A percentile compares a stretch with the other conserved stretches of the same genome.
phyloP scores from a whole-genome alignment of 257 asterid genomes.

The Solanum lignicaule region DNA sequence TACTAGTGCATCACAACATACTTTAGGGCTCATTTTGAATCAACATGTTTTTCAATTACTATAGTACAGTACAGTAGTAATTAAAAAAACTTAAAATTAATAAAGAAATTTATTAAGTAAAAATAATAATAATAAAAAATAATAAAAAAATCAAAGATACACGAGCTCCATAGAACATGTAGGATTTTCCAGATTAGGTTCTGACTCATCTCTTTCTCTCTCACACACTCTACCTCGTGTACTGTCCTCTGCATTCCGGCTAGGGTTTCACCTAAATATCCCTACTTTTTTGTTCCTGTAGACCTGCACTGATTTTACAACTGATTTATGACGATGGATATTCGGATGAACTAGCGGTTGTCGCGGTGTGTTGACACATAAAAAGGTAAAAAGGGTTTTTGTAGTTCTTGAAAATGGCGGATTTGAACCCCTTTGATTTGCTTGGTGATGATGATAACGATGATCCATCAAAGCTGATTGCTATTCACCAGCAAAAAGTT shows the following conservation, averaged over 20 bases:
- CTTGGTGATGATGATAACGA: slow-evolving; percentile 64
- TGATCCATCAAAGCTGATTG: slow-evolving; percentile 51
- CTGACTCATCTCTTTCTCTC: background rate
- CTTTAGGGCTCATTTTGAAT: background rate
- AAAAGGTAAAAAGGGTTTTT: background rate
- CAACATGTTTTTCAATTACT: too few species aligned
- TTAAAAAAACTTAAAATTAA: too few species aligned
- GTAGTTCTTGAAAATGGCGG: slow-evolving; percentile 46
- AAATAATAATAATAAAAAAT: background rate
- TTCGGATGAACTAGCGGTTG: background rate
- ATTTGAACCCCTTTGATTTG: slow-evolving; percentile 79
- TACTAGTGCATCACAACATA: background rate
- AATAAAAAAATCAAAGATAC: background rate
- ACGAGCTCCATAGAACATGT: slow-evolving; percentile 1
- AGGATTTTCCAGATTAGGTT: slow-evolving; percentile 12
- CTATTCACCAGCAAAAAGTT: slow-evolving; percentile 48
- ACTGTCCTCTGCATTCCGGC: slow-evolving; percentile 39
- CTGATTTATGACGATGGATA: slow-evolving; percentile 13
- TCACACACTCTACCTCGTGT: background rate
- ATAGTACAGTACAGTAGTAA: background rate
- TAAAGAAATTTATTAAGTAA: background rate
- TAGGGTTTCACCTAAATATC: slow-evolving; percentile 54
- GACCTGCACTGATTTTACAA: background rate
- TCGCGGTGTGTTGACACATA: background rate
- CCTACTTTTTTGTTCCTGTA: slow-evolving; percentile 2